Base-by-base conservation (phyloP, 495 filamentous ascomycete species). In the Hypoxylon perforatum region DNA sequence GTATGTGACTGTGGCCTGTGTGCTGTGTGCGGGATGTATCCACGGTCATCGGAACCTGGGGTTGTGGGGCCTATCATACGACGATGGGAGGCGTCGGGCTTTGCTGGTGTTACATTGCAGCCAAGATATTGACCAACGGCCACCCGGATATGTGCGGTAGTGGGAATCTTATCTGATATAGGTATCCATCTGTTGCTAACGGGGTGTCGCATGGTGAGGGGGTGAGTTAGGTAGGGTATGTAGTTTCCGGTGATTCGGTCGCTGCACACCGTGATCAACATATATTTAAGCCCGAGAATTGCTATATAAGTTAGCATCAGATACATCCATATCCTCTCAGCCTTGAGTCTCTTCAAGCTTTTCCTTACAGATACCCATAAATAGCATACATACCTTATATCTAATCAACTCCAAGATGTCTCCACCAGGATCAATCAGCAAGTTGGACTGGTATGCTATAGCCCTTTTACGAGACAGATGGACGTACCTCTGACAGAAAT, bases 381-480 rank as follows among this genome's bases (percentile, higher is more conserved):
- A 11, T 41, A 54, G 41, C 46, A 46, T 35, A 11, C 52, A 36
- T n/a, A 42, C 23, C 6, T n/a, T 51, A 17, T 42, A 33, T 45
- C 18, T 12, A 35, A 35, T 50, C 19, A 10, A 50, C 48, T 45
- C 50, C 36, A 69, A 52, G 4, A 75, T 75, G 73, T 55, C 73
- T 55, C 51, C 66, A 39, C 67, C 71, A 14, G 73, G 73, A 53
- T 75, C 73, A 47, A 70, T 75, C 30, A 72, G 65, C 58, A 64
- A 74, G 22, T 42, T 75, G 39, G 62, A 70, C 63, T 75, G 73
- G 73, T 75, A 69, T 64, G 71, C 25, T 30, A 61, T 64, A 36
- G 8, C 52, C 39, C 18, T 17, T 28, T 19, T 19, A 36, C 18
- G 22, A 58, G 21, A 18, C 52, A 52, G 23, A 11, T 39, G 35